Percentiles rank a stretch among this genome's conserved stretches.
These are phyloP conservation scores for Komagataella populi DNA, from an alignment of 805 yeast species.

Conservation along the genomic window DNA sequence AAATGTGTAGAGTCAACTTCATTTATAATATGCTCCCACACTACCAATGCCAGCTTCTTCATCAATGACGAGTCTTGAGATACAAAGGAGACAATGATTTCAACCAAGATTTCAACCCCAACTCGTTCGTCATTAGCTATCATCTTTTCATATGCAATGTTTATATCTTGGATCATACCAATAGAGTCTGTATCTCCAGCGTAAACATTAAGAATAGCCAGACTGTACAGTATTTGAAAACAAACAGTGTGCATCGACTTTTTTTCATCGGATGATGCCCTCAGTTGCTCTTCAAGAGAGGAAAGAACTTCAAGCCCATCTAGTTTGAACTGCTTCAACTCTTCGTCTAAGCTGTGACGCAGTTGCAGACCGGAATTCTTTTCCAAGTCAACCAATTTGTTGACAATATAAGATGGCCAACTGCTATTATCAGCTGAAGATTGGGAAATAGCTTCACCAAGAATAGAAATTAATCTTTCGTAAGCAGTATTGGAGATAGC, in stretches of 20 bases:
- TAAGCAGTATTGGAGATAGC: slow-evolving; percentile 30
- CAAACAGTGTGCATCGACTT: slow-evolving; percentile 25
- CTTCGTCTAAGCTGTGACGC: slow-evolving; percentile 39
- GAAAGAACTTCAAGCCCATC: slow-evolving; percentile 36
- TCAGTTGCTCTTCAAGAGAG: slow-evolving; percentile 23
- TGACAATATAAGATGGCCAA: slow-evolving; percentile 34
- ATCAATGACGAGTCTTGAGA: slow-evolving; percentile 44
- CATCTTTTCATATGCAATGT: slow-evolving; percentile 38
- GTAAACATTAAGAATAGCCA: slow-evolving; percentile 66
- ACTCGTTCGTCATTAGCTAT: slow-evolving; percentile 24
- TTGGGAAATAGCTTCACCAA: slow-evolving; percentile 39
- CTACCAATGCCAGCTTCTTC: slow-evolving; percentile 38
- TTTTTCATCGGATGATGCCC: slow-evolving; percentile 11
- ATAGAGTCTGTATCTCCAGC: slow-evolving; percentile 70
- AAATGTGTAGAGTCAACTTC: slow-evolving; percentile 31
- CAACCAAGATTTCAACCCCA: slow-evolving; percentile 18
- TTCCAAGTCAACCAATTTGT: slow-evolving; percentile 17
- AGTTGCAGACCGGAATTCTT: slow-evolving; percentile 6
- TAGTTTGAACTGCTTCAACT: slow-evolving; percentile 30
- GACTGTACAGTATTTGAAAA: slow-evolving; percentile 66
- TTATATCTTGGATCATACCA: slow-evolving; percentile 59
- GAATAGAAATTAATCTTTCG: slow-evolving; percentile 55
- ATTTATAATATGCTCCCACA: slow-evolving; percentile 35
- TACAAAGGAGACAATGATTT: slow-evolving; percentile 41
- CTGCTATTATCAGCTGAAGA: slow-evolving; percentile 30